Evolutionary conservation across 495 filamentous ascomycete genomes (phyloP), one percentile per base, ranked within the genome.

Genomic region (Penicillium ochrochloron): DNA sequence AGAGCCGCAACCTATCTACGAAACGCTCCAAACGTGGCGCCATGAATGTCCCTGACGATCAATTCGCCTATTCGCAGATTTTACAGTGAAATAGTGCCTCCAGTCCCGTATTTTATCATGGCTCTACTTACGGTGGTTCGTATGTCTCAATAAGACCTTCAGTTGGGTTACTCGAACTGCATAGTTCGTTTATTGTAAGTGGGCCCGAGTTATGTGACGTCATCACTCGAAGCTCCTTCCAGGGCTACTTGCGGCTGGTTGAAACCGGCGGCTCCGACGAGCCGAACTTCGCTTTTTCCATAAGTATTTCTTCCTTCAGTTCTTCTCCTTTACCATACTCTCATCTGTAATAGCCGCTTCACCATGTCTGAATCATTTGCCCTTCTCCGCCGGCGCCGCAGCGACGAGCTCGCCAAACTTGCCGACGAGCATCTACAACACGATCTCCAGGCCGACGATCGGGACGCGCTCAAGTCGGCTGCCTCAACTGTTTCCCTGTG

Each of bases 351-450:
- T 19, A 54, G 12, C 51, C 17, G n/a, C 12, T 9, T 25, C 33
- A 35, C 25, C 53, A 78, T 78, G 75, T 66, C 80, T 25, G 82
- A 86, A 55, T 84, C 84, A 0, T 72, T 90, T 53, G 84, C 88
- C 54, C 65, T 82, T 53, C 79, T 89, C 70, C 85, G 88, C 58
- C 80, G 78, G 62, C 76, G 76, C 56, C 75, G 83, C 52, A 78
- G 77, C 60, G 71, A 83, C 56, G 84, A 88, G 37, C 81, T 91
- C 23, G 72, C 75, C 58, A 73, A 76, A 27, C 81, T 92, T 12
- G 88, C 87, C 33, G 85, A 90, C 61, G 70, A 87, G 57, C 89
- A 90, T 74, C 59, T 89, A 35, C 77, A 90, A 59, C 81, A 89
- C 59, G 88, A 90, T 65, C 82, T 90, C 31, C 73, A 75, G 15